phyloP scores from a whole-genome alignment of 2,329 filamentous ascomycete species.

The Sporothrix luriei region DNA sequence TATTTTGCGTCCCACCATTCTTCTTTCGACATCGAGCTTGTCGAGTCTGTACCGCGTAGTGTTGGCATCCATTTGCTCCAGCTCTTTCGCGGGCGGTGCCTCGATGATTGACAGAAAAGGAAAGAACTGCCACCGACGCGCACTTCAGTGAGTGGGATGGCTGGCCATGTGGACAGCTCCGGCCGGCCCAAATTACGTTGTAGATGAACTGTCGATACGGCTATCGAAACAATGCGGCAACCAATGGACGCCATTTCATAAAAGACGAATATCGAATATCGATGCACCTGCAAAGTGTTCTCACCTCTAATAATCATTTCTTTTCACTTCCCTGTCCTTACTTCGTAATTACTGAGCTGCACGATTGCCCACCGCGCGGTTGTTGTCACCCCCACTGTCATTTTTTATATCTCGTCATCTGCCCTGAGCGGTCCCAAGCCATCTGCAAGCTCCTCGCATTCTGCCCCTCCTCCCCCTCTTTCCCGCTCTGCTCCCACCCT shows the following conservation, averaged over 20 bases:
- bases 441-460: not conserved
- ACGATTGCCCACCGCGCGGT: not conserved
- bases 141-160: not conserved
- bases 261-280: not conserved
- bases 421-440: not conserved
- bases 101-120: not conserved
- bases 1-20: not conserved
- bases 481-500: slow-evolving; percentile 8
- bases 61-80: not conserved
- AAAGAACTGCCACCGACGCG: not conserved
- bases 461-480: not conserved
- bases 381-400: not conserved
- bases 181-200: not conserved
- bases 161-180: slow-evolving; percentile 12
- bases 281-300: not conserved
- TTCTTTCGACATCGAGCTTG: not conserved
- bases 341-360: not conserved
- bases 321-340: not conserved
- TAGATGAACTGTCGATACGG: not conserved
- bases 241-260: not conserved
- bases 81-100: not conserved
- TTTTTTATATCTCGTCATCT: slow-evolving; percentile 11
- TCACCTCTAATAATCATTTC: too few relatives aligned
- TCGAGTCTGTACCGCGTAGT: not conserved
- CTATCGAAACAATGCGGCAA: slow-evolving; percentile 18